phyloP scores from a whole-genome alignment of 140 eudicot species.

The Flaveria floridana region DNA sequence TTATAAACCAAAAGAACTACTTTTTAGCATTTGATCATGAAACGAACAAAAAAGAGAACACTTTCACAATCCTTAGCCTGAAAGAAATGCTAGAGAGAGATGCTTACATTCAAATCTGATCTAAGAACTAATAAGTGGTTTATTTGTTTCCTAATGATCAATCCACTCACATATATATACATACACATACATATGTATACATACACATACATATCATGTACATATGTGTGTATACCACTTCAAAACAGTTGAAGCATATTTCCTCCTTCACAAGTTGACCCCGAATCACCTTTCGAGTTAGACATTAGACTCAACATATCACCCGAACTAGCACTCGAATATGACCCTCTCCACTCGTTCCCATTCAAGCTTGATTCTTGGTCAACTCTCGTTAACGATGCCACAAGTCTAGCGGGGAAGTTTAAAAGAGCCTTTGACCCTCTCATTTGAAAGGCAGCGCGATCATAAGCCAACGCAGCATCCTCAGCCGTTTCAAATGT shows the following conservation, averaged over 20 bases:
- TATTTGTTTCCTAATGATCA: background rate
- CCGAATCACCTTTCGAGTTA: conserved; percentile 21
- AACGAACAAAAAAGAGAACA: too few species aligned
- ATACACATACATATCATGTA: too few species aligned
- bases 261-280: conserved; percentile 33
- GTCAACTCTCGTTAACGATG: conserved; percentile 27
- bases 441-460: conserved; percentile 70
- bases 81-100: too few species aligned
- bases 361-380: conserved; percentile 20
- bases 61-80: background rate
- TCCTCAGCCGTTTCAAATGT: conserved; percentile 71
- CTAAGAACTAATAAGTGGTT: background rate
- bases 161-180: background rate
- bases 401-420: conserved; percentile 46
- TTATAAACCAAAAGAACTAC: background rate
- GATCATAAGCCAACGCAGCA: conserved; percentile 78
- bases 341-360: conserved; percentile 25
- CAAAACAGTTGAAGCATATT: conserved; percentile 35
- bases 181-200: too few species aligned
- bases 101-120: too few species aligned
- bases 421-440: conserved; percentile 72
- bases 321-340: conserved; percentile 30
- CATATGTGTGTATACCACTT: background rate
- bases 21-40: background rate
- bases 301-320: background rate